Percentiles rank a stretch among this genome's conserved stretches.
Conservation (phyloP, 2,329 filamentous ascomycete genomes). For the Fusarium decemcellulare region DNA sequence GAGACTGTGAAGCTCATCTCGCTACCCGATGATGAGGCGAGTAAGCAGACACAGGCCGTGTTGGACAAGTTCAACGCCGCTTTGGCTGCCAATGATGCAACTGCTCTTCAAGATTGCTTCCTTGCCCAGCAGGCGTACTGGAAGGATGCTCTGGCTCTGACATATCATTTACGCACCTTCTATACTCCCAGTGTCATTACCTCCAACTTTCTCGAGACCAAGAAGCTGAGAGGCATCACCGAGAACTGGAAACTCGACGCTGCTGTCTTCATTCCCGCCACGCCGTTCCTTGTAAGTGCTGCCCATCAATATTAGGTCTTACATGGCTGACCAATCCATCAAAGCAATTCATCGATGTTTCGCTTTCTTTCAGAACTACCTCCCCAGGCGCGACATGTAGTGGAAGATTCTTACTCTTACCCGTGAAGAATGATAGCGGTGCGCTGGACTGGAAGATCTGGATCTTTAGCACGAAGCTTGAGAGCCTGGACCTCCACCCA, state of each 20-base stretch:
- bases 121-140: constrained; percentile 27
- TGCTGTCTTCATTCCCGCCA: constrained; percentile 21
- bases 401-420: constrained; percentile 19
- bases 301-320: accelerated
- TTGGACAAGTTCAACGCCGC: constrained; percentile 16
- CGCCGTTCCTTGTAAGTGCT: constrained; percentile 20
- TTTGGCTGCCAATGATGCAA: not conserved
- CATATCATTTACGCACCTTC: constrained; percentile 35
- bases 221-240: not conserved
- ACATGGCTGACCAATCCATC: not conserved
- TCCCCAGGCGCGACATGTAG: constrained; percentile 17
- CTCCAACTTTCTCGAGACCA: not conserved
- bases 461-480: constrained; percentile 33
- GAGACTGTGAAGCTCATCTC: not conserved
- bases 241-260: constrained; percentile 20
- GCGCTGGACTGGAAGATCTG: constrained; percentile 31
- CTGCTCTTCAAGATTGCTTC: constrained; percentile 17
- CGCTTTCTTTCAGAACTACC: constrained; percentile 13
- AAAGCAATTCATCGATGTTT: constrained; percentile 31
- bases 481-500: constrained; percentile 17
- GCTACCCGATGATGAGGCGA: not conserved
- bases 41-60: not conserved
- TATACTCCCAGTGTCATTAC: not conserved
- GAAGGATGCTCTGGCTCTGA: constrained; percentile 34
- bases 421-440: not conserved